Base-by-base conservation (phyloP, 352 stramenopile genomes). In the Phytophthora sojae region DNA sequence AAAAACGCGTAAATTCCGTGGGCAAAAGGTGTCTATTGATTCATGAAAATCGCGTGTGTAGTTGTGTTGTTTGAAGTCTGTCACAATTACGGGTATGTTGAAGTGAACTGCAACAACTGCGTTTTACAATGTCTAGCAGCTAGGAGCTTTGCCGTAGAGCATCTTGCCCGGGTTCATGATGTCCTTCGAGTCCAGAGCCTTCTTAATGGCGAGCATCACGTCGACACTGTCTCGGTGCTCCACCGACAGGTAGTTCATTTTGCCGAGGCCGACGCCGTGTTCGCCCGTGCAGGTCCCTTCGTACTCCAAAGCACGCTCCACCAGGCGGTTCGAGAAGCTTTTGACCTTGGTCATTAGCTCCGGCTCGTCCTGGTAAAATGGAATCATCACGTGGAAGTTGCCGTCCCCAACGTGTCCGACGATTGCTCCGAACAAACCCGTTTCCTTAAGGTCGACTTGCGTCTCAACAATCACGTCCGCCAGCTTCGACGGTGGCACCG, bases 131-230 rank as follows among this genome's bases (percentile, higher is more conserved):
- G 6, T 54, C 12, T 25, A 54, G 7, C 61, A 57, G 29, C 15
- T 61, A 12, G 32, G 47, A 8, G 42, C n/a, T 45, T 76, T 81
- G 57, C 81, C 81, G 53, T 92, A 92, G 57, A 99, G 87, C 45
- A 99, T 90, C 85, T 99, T 99, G 53, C 96, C 96, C 0, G 97
- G 97, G 82, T 99, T 99, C 83, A 99, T 91, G 45, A 99, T 97
- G 69, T 97, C 93, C 30, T 91, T 80, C 14, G 97, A 96, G 78
- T 99, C 97, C 17, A 99, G 64, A 11, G 94, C 85, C n/a, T 87
- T 78, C 78, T 99, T 99, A 70, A 99, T 94, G 15, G 81, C 65
- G 59, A 77, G 77, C 97, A 99, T 99, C 55, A 98, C 84, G 57
- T 93, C 69, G 3, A 99, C 77, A 45, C 91, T 96, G 37, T 86